Conservation (phyloP, 306 rosid species). For the Trifolium subterraneum region DNA sequence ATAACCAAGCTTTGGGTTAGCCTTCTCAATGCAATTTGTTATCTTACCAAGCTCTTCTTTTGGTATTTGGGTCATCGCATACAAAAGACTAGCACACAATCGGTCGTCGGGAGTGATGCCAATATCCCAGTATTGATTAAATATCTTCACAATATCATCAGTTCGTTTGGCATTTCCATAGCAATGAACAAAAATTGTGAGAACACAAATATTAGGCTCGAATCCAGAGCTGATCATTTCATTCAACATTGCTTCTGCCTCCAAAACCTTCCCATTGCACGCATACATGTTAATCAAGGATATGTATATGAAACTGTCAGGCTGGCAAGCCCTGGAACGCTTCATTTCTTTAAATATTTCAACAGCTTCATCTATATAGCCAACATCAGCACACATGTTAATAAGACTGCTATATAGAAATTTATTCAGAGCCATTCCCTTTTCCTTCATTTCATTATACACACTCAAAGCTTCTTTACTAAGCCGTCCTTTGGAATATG, state of each 20-base stretch:
- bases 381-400: conserved; percentile 84
- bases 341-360: conserved; percentile 77
- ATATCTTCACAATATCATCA: conserved; percentile 78
- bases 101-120: conserved; percentile 76
- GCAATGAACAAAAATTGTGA: conserved; percentile 88
- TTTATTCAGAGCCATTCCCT: conserved; percentile 59
- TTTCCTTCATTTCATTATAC: conserved; percentile 82
- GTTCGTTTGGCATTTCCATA: conserved; percentile 80
- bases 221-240: conserved; percentile 74
- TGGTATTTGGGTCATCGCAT: conserved; percentile 73
- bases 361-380: conserved; percentile 62
- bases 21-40: conserved; percentile 64
- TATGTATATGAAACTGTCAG: conserved; percentile 77
- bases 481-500: conserved; percentile 70
- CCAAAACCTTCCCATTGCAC: conserved; percentile 65
- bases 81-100: conserved; percentile 75
- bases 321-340: conserved; percentile 52
- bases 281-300: conserved; percentile 82
- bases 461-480: conserved; percentile 66
- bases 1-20: conserved; percentile 68
- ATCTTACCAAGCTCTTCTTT: conserved; percentile 70
- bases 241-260: conserved; percentile 71
- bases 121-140: conserved; percentile 58
- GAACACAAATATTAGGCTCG: conserved; percentile 71
- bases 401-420: conserved; percentile 69